Conservation (phyloP, 139 green algal genomes). For the Picochlorum sp. region DNA sequence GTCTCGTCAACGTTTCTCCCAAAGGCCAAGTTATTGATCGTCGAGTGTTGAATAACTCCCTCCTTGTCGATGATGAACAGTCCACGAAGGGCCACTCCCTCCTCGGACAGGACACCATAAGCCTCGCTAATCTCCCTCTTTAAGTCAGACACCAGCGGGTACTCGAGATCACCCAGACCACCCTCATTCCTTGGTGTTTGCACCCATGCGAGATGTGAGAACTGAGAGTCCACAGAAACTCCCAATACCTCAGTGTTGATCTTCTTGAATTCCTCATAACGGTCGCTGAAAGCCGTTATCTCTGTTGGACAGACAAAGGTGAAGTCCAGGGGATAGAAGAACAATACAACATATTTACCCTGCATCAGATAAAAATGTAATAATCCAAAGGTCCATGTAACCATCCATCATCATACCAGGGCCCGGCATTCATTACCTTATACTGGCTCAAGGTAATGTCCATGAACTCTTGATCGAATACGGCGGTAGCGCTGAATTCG, state of each 20-base stretch:
- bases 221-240: conserved; percentile 87
- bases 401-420: neutral
- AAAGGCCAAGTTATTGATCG: conserved; percentile 99
- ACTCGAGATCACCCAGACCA: conserved; percentile 88
- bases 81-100: conserved; percentile 78
- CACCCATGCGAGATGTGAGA: conserved; percentile 96
- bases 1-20: conserved; percentile 95
- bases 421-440: conserved; percentile 25
- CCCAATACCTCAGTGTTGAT: conserved; percentile 83
- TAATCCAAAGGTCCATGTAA: neutral
- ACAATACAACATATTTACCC: conserved; percentile 97
- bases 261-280: conserved; percentile 77
- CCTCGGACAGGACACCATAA: conserved; percentile 81
- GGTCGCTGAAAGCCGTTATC: conserved; percentile 97
- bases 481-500: conserved; percentile 86
- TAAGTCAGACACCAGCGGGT: conserved; percentile 95
- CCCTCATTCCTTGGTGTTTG: conserved; percentile 81
- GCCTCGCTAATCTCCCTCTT: conserved; percentile 78
- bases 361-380: conserved; percentile 5
- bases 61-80: conserved; percentile 95
- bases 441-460: conserved; percentile 83
- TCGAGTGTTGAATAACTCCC: conserved; percentile 91
- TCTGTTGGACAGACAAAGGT: conserved; percentile 91
- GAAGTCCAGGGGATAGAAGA: conserved; percentile 98
- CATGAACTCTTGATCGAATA: conserved; percentile 92